phyloP scores from a whole-genome alignment of 129 eudicot genomes.

The Escallonia herrerae region DNA sequence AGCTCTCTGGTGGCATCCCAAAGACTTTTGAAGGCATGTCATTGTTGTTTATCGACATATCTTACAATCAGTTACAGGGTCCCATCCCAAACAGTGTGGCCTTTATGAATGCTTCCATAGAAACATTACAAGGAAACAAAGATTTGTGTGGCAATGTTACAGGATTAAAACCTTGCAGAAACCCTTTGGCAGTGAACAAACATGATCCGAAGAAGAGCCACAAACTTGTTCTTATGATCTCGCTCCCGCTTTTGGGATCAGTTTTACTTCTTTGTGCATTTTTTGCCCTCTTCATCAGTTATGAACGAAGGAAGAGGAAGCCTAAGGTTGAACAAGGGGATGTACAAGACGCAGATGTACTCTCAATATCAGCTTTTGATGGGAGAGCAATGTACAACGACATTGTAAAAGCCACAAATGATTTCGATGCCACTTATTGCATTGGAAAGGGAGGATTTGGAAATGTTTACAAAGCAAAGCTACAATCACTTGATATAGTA shows the following conservation, averaged over 20 bases:
- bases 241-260: no score
- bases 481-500: constrained; percentile 21
- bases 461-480: constrained; percentile 19
- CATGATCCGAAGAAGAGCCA: no score
- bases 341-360: not conserved
- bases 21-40: constrained; percentile 12
- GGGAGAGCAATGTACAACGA: constrained; percentile 26
- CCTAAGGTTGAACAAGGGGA: not conserved
- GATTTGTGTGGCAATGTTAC: constrained; percentile 17
- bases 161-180: not conserved
- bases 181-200: no score
- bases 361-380: constrained; percentile 27
- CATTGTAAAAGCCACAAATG: constrained; percentile 27
- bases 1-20: constrained; percentile 23
- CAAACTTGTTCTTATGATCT: no score
- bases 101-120: constrained; percentile 8
- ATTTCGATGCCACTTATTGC: constrained; percentile 16
- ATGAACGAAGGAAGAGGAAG: not conserved
- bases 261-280: no score
- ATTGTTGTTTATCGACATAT: constrained; percentile 8
- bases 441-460: constrained; percentile 34
- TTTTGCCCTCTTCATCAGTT: no score
- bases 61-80: constrained; percentile 15
- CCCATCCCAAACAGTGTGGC: constrained; percentile 10
- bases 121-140: constrained; percentile 8